Base-by-base conservation (phyloP, 768 basidiomycete genomes). In the Boletus subcaerulescens region DNA sequence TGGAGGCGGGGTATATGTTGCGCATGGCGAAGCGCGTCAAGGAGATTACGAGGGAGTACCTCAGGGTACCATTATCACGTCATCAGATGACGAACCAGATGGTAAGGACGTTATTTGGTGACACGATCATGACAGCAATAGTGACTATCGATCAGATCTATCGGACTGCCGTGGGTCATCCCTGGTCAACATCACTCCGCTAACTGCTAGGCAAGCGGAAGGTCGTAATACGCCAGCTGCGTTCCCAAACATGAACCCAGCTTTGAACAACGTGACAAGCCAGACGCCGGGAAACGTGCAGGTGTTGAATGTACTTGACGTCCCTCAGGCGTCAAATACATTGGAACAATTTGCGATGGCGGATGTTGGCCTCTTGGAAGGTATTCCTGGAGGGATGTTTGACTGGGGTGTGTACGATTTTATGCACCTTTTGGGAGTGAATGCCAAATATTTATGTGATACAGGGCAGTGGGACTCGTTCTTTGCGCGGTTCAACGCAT, bases 1-100 rank as follows among this genome's bases (percentile, higher is more conserved):
- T 12, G 93, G 92, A n/a, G 86, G 87, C 10, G 93, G 93, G 12
- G 85, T 95, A 8, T 97, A 89, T 60, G 68, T 95, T 45, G 91
- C 87, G 2, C 71, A 74, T 35, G 74, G 78, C 13, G 78, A 80
- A 48, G 73, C 72, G n/a, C 63, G 65, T 45, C 70, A 73, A 40
- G 76, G 71, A 38, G 73, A 79, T 60, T 78, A 83, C 55, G 74
- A 77, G 52, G 82, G 85, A 59, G 45, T 88, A 35, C 79, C 82
- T 6, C 76, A 74, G 53, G 84, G 84, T 9, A 76, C 76, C 43
- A 72, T 90, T 48, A 79, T 88, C 60, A 67, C 70, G 55, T 71
- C 74, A 53, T 75, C 76, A 22, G 75, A 81, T 36, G 77, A 77
- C 38, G 77, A 71, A 49, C 67, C 71, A 58, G 77, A 84, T 74